Percentiles rank a stretch among this genome's conserved stretches.
Conservation (phyloP, 352 stramenopile genomes). For the Pythium dissimile region DNA sequence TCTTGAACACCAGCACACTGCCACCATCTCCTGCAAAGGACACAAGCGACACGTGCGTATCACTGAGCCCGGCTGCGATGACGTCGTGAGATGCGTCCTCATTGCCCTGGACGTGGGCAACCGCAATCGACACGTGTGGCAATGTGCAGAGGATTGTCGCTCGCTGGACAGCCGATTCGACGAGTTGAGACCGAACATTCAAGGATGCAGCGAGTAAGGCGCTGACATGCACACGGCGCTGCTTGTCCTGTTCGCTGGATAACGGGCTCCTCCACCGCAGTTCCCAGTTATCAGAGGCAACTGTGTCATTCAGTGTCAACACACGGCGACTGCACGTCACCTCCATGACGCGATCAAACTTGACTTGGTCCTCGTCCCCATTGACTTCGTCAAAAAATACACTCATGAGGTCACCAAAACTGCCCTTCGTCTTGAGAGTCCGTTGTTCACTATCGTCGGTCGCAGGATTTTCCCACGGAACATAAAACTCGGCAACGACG, state of each 20-base stretch:
- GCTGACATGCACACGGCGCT: constrained; percentile 64
- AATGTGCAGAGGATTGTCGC: constrained; percentile 20
- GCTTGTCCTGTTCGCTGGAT: constrained; percentile 56
- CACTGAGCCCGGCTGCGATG: constrained; percentile 46
- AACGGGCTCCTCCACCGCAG: constrained; percentile 68
- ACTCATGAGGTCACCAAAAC: constrained; percentile 66
- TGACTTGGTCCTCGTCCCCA: constrained; percentile 33
- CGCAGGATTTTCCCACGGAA: constrained; percentile 86
- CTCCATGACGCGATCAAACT: constrained; percentile 22
- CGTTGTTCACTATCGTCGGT: constrained; percentile 12
- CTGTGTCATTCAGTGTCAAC: constrained; percentile 26
- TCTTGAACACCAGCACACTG: constrained; percentile 35
- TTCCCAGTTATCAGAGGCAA: constrained; percentile 73
- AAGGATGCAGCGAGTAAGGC: constrained; percentile 68
- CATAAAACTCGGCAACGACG: constrained; percentile 58
- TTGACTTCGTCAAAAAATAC: constrained; percentile 75
- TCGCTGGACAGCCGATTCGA: constrained; percentile 37
- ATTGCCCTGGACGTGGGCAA: constrained; percentile 15
- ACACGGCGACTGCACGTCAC: constrained; percentile 24
- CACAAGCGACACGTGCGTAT: constrained; percentile 32
- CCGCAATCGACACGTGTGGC: constrained; percentile 5
- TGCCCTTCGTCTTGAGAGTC: constrained; percentile 36
- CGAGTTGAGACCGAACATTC: constrained; percentile 45
- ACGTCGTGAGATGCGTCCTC: constrained; percentile 51
- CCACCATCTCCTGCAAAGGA: constrained; percentile 22